Base-by-base conservation (phyloP, 2,329 filamentous ascomycete species). In the Monilinia aucupariae region DNA sequence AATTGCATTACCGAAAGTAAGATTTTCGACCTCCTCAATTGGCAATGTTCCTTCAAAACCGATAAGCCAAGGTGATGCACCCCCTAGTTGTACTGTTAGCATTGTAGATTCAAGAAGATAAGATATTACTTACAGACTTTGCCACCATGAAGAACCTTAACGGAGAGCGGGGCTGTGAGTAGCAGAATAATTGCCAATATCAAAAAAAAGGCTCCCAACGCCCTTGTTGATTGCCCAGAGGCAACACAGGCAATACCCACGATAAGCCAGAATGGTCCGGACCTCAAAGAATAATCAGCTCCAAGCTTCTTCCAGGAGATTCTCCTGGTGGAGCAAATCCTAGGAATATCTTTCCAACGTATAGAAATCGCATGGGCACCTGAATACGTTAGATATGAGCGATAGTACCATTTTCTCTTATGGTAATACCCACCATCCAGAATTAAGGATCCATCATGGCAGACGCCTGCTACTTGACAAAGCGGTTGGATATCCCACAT, bases 401-500 rank as follows among this genome's bases (percentile, higher is more conserved):
- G 13, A 39, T 39, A 12, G 37, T 17, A 15, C 12, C 15, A 1
- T 15, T 39, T 39, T 39, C 13, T 15, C 15, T 39, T 15, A 17
- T 1, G 3, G 15, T 4, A 39, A 39, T 39, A 39, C 37, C 13
- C 15, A 39, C 70, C 68, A 62, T 75, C 74, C 17, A 75, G 49
- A 58, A 75, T 68, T 20, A 75, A 66, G 10, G 71, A 67, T 2
- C 68, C 64, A 39, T 75, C 72, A 27, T 74, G 66, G 22, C 71
- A 66, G 20, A 75, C 70, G 20, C 72, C 74, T 1, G 72, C 73
- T 1, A 74, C 68, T 55, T 73, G 69, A 32, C 73, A 74, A 8
- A 69, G 65, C 4, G 74, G 74, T 22, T 73, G 64, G 20, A 75
- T 71, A 56, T 75, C 72, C 71, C 73, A 75, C 13, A 74, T 64